Evolutionary conservation across 345 rosid genomes (phyloP), one percentile per base, ranked within the genome.

Genomic region (Eucalyptus curtisii): DNA sequence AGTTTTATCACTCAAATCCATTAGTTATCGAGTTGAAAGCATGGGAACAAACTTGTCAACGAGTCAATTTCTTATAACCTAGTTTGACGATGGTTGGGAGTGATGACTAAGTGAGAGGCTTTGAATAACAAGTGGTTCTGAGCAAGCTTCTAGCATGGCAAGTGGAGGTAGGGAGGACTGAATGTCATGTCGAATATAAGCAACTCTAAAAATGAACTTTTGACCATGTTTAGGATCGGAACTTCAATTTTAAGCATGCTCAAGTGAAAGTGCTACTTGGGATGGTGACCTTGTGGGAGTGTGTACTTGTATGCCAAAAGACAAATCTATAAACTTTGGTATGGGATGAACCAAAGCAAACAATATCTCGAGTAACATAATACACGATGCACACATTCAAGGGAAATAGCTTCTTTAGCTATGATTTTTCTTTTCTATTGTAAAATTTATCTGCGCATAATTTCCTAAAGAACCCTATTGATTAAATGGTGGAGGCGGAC

Each of bases 111-210:
- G 40, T 8, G 76, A 64, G 40, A 64, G 20, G 76, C 20, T n/a
- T n/a, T 5, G 0, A 64, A n/a, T 13, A 37, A 37, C 8, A 71
- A 71, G 45, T 0, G 1, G 25, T 37, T 20, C 0, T 13, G 2
- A 37, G 2, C 2, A 37, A 40, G 45, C 27, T 76, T 20, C 15
- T 2, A 76, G 15, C 14, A 76, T 76, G 47, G 27, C 3, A 76
- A 76, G 42, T 76, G 15, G 27, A 76, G 45, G 82, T 7, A 76
- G 4, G 14, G 42, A 40, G 42, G 47, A 76, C 8, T 1, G 1
- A 19, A 76, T 20, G 42, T 8, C 14, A 4, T 1, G 11, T 44
- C 5, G 1, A 76, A 76, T 11, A 52, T 5, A 25, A 40, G 47
- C 20, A 20, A 76, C 82, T 76, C 0, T 0, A 0, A 76, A 76